phyloP scores from a whole-genome alignment of 495 filamentous ascomycete genomes.

The Neurospora intermedia region DNA sequence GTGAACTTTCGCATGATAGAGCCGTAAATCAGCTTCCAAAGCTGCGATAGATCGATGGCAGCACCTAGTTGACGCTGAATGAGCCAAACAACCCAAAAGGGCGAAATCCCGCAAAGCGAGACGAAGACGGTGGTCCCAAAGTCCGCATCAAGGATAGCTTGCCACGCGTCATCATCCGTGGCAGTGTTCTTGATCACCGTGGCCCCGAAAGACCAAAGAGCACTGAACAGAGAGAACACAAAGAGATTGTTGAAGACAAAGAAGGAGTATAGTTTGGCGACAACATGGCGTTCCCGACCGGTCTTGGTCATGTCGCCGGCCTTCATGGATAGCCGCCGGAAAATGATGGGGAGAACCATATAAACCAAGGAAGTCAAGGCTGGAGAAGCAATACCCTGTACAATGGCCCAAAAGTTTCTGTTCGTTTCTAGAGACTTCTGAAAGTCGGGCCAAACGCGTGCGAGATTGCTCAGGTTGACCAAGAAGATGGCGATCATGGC shows the following conservation, averaged over 20 bases:
- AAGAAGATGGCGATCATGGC: conserved; percentile 90
- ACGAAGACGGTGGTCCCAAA: conserved; percentile 52
- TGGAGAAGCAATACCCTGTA: conserved; percentile 91
- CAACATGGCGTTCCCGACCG: conserved; percentile 84
- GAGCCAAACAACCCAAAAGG: conserved; percentile 91
- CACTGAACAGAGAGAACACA: conserved; percentile 82
- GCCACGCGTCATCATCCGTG: conserved; percentile 43
- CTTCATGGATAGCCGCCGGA: conserved; percentile 67
- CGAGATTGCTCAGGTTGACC: conserved; percentile 71
- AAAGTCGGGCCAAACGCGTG: conserved; percentile 71
- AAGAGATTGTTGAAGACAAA: conserved; percentile 97
- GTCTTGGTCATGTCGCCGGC: conserved; percentile 87
- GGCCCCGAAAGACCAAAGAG: conserved; percentile 61
- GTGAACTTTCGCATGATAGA: conserved; percentile 76
- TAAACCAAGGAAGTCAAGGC: conserved; percentile 84
- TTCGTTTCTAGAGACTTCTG: conserved; percentile 48
- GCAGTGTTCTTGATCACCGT: conserved; percentile 46
- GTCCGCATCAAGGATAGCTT: conserved; percentile 51
- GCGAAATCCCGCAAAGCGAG: conserved; percentile 65
- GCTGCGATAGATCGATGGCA: conserved; percentile 76
- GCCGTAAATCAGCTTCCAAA: conserved; percentile 68
- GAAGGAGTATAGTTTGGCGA: conserved; percentile 85
- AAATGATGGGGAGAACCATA: conserved; percentile 78
- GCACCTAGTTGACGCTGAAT: conserved; percentile 88
- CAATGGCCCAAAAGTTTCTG: conserved; percentile 63